phyloP scores from a whole-genome alignment of 805 yeast genomes.

The Barnettozyma sucrosica region DNA sequence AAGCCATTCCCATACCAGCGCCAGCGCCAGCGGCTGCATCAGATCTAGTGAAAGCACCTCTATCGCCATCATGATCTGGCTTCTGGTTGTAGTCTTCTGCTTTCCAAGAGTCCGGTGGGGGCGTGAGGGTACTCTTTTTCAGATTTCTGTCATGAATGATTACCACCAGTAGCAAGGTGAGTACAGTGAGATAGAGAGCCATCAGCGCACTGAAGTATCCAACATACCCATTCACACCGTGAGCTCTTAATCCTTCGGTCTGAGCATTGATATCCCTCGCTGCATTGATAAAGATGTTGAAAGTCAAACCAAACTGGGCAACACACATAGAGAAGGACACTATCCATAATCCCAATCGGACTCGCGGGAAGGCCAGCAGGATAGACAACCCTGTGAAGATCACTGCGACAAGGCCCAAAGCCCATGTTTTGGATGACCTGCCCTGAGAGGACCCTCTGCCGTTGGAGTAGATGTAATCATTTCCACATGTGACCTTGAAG shows the following conservation, averaged over 20 bases:
- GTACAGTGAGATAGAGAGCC: not conserved
- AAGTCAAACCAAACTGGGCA: slow-evolving; percentile 2
- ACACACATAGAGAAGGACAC: slow-evolving; percentile 2
- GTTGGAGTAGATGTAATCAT: not conserved
- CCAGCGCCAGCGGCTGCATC: not conserved
- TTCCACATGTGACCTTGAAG: not conserved
- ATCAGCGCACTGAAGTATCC: slow-evolving; percentile 2
- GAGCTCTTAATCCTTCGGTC: not conserved
- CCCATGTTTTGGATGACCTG: slow-evolving; percentile 3
- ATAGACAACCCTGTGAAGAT: not conserved
- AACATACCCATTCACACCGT: not conserved
- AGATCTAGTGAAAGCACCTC: not conserved
- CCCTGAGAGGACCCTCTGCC: not conserved
- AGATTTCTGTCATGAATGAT: not conserved
- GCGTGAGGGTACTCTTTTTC: not conserved
- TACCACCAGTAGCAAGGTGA: not conserved
- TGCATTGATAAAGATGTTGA: not conserved
- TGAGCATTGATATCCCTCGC: not conserved
- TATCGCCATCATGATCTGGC: not conserved
- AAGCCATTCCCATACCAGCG: not conserved
- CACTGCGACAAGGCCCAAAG: not conserved
- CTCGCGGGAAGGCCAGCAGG: not conserved
- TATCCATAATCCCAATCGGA: not conserved
- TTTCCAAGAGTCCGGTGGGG: not conserved
- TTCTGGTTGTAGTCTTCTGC: not conserved